These are phyloP conservation scores for Coemansia guatemalensis DNA, from an alignment of 192 early-diverging fungal species.

Conservation along the genomic window DNA sequence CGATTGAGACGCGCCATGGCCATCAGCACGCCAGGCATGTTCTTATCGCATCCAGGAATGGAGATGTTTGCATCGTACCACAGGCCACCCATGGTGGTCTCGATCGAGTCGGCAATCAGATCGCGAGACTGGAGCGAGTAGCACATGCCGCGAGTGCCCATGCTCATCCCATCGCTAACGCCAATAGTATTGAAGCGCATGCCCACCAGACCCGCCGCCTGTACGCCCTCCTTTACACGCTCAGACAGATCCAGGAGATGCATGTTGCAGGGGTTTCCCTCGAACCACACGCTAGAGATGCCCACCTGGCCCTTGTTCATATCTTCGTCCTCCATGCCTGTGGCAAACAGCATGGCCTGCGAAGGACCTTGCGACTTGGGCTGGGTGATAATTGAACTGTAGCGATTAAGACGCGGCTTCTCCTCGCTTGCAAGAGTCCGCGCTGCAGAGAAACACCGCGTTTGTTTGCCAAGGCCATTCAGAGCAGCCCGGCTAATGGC, in stretches of 20 bases:
- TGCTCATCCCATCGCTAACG: constrained; percentile 96
- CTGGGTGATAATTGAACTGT: constrained; percentile 87
- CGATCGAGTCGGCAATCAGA: constrained; percentile 98
- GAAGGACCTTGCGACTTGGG: constrained; percentile 92
- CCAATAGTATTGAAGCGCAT: constrained; percentile 99
- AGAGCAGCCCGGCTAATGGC: constrained; percentile 1
- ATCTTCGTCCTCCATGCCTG: constrained; percentile 80
- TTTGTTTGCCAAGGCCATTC: constrained; percentile 3
- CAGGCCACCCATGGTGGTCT: constrained; percentile 97
- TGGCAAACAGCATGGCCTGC: constrained; percentile 98
- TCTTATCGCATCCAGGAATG: constrained; percentile 91
- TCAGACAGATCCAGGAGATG: constrained; percentile 86
- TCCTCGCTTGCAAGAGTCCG: constrained; percentile 12
- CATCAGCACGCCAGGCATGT: constrained; percentile 98
- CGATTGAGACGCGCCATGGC: constrained; percentile 96
- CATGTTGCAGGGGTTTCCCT: constrained; percentile 99
- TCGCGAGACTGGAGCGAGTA: constrained; percentile 97
- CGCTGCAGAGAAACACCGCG: constrained; percentile 11
- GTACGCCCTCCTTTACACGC: constrained; percentile 92
- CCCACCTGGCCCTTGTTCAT: constrained; percentile 92
- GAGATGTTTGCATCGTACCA: constrained; percentile 99
- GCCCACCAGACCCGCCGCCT: constrained; percentile 84
- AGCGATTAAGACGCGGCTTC: constrained; percentile 69
- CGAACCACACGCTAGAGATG: constrained; percentile 97
- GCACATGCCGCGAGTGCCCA: constrained; percentile 96